Evolutionary conservation across 371 early-diverging fungal genomes (phyloP), one percentile per base, ranked within the genome.

Genomic region (Rhizopus delemar): DNA sequence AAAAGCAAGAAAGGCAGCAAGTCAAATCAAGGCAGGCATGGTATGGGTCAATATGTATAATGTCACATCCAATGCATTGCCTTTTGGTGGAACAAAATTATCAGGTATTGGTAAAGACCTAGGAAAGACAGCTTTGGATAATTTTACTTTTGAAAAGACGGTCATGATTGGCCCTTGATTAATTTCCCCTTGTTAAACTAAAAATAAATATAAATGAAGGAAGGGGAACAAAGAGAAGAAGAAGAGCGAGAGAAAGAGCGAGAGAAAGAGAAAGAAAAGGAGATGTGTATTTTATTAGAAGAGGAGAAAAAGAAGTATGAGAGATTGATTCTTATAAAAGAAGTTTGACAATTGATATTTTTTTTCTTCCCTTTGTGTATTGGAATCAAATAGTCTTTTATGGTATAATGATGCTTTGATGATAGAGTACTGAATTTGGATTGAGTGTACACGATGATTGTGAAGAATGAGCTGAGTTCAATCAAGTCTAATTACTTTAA

Each of bases 71-170:
- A 72, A 75, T 46, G 81, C 78, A 38, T 65, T 89, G 69, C 93
- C 95, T 0, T 93, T 93, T 79, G 96, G 96, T 34, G 96, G 96
- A 0, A 83, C 79, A 66, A 92, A 90, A 68, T 70, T 88, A 69
- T 87, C 88, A 1, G 96, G 96, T 3, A 73, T 89, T 57, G 92
- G 92, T 31, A 85, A 88, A 36, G 92, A 92, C 57, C 75, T 89
- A 1, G 91, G 91, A 11, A 73, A 77, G 48, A 80, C 84, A 57
- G 83, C 87, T 3, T 54, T 91, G 57, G 69, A 82, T 55, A 86
- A 87, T 53, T 91, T 85, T 63, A 76, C 83, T 12, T 81, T 80
- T 34, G 62, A 81, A 41, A 90, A 90, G 62, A 80, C 84, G 22
- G 36, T 63, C 6, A 63, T 63, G 58, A 15, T 63, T 38, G 28